phyloP scores from a whole-genome alignment of 1,284 basidiomycete species.

The Hypsizygus ulmarius region DNA sequence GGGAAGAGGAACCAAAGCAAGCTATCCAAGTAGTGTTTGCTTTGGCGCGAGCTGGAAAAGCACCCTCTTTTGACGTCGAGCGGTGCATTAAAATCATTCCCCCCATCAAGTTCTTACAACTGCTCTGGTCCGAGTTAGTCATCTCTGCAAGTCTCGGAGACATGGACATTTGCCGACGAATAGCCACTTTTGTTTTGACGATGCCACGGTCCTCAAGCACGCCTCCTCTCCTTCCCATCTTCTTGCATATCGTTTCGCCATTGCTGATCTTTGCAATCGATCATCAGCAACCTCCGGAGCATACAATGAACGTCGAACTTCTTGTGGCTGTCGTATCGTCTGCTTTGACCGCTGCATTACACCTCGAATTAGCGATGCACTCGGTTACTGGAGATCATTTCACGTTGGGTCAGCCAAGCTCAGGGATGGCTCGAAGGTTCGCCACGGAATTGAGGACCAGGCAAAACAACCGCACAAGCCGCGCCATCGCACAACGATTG shows the following conservation, averaged over 20 bases:
- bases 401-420: slow-evolving; percentile 58
- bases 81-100: slow-evolving; percentile 55
- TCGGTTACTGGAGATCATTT: slow-evolving; percentile 48
- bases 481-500: slow-evolving; percentile 54
- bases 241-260: slow-evolving; percentile 63
- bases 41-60: slow-evolving; percentile 55
- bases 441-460: slow-evolving; percentile 54
- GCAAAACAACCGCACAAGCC: slow-evolving; percentile 51
- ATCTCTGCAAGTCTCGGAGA: slow-evolving; percentile 50
- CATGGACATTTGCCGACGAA: slow-evolving; percentile 54
- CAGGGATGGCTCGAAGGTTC: slow-evolving; percentile 59
- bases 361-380: slow-evolving; percentile 65
- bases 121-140: slow-evolving; percentile 62
- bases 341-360: slow-evolving; percentile 58
- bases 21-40: slow-evolving; percentile 54
- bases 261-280: slow-evolving; percentile 57
- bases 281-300: slow-evolving; percentile 46
- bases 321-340: slow-evolving; percentile 61
- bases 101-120: slow-evolving; percentile 57
- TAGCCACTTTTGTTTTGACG: slow-evolving; percentile 64
- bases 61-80: slow-evolving; percentile 59
- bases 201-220: slow-evolving; percentile 48
- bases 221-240: slow-evolving; percentile 69
- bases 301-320: slow-evolving; percentile 56
- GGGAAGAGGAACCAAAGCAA: slow-evolving; percentile 46